A percentile compares a stretch with the other conserved stretches of the same genome.
phyloP scores from a whole-genome alignment of 2,329 filamentous ascomycete genomes.

The Cadophora sp. region DNA sequence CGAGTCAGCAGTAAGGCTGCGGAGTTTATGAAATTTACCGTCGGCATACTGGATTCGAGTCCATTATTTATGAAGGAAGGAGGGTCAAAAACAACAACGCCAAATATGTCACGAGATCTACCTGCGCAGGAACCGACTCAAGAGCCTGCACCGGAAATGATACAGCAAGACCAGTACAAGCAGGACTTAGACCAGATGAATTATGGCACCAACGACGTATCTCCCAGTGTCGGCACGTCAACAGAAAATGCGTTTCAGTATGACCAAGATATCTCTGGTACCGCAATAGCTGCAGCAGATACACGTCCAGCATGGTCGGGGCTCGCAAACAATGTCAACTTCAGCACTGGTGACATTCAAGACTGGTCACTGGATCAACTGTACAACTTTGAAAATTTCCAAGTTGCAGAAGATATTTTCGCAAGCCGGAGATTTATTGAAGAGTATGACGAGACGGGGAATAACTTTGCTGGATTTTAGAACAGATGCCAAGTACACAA shows the following conservation, averaged over 20 bases:
- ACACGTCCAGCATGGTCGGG: constrained; percentile 33
- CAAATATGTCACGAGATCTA: constrained; percentile 23
- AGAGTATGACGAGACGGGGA: constrained; percentile 40
- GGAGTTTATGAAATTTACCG: constrained; percentile 43
- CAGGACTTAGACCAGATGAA: constrained; percentile 16
- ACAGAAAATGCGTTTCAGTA: constrained; percentile 34
- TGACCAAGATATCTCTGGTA: constrained; percentile 20
- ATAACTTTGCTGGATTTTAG: constrained; percentile 38
- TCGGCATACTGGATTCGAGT: constrained; percentile 39
- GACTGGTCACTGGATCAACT: constrained; percentile 39
- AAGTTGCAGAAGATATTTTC: constrained; percentile 31
- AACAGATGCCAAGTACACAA: neutral
- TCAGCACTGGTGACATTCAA: constrained; percentile 35
- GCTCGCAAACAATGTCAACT: constrained; percentile 33
- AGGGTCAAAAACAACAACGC: constrained; percentile 30
- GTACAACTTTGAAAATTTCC: constrained; percentile 39
- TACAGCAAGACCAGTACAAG: neutral
- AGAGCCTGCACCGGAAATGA: neutral
- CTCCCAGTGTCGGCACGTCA: constrained; percentile 35
- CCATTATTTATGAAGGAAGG: constrained; percentile 38
- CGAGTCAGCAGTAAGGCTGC: constrained; percentile 40
- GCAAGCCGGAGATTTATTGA: constrained; percentile 33
- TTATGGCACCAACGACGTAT: constrained; percentile 24
- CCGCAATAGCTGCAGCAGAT: constrained; percentile 17
- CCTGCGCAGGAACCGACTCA: constrained; percentile 4